A percentile compares a stretch with the other conserved stretches of the same genome.
Conservation (phyloP, 148 eudicot species). For the Pouteria glomerata region DNA sequence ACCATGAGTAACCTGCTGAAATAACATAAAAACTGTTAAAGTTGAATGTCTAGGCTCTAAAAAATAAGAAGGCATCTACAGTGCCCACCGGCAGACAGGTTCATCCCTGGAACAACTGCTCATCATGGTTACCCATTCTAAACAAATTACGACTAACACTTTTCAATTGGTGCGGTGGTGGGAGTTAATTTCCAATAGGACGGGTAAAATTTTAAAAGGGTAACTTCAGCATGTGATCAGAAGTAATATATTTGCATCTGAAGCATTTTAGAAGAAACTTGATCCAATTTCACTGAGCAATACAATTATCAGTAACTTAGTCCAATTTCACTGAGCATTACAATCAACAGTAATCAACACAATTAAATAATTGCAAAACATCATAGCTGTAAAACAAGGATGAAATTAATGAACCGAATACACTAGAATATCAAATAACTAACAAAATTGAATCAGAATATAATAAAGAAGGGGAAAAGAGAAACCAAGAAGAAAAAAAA, state of each 20-base stretch:
- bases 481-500: background rate
- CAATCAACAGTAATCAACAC: background rate
- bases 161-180: constrained; percentile 1
- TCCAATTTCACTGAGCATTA: background rate
- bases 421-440: background rate
- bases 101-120: background rate
- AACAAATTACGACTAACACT: background rate
- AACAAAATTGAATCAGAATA: background rate
- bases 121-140: background rate
- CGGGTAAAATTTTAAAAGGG: background rate
- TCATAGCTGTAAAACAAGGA: constrained; percentile 1
- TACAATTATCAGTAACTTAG: background rate
- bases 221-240: no score
- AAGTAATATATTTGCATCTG: background rate
- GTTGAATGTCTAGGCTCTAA: background rate
- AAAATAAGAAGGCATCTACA: background rate
- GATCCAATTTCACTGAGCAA: background rate
- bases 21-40: constrained; percentile 14
- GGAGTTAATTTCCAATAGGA: background rate
- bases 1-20: constrained; percentile 98
- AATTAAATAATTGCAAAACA: background rate
- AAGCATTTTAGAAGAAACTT: background rate
- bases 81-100: background rate
- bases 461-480: background rate
- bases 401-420: background rate